Conservation (phyloP, 495 filamentous ascomycete species). For the Talaromyces borbonicus region DNA sequence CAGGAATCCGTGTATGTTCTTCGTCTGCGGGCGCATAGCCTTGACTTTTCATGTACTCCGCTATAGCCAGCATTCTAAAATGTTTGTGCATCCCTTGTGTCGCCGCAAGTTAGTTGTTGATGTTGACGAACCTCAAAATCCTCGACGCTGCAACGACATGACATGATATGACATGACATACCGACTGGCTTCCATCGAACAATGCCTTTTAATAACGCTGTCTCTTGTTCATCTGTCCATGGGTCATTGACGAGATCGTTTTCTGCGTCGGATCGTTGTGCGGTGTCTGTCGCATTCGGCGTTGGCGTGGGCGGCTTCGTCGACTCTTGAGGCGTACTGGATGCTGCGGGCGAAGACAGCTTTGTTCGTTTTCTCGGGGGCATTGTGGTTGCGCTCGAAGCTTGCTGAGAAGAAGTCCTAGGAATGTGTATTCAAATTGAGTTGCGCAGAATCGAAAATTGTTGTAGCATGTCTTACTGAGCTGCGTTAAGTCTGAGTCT, state of each 20-base stretch:
- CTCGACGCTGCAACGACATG: too few species aligned
- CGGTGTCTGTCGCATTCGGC: conserved; percentile 21
- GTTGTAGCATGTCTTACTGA: conserved; percentile 1
- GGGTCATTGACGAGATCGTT: conserved; percentile 51
- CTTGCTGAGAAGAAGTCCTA: too few species aligned
- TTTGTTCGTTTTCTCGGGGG: conserved; percentile 60
- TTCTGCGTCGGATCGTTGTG: conserved; percentile 23
- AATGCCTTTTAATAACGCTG: conserved; percentile 77
- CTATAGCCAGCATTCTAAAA: conserved; percentile 88
- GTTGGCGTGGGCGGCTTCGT: conserved; percentile 26
- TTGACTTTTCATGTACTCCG: conserved; percentile 75
- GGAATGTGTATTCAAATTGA: too few species aligned
- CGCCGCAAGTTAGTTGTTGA: background rate
- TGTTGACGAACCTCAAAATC: background rate
- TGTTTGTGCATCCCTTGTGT: conserved; percentile 95
- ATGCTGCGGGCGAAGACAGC: conserved; percentile 19
- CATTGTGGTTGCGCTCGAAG: conserved; percentile 39
- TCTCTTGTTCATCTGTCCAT: conserved; percentile 95
- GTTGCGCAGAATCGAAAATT: too few species aligned
- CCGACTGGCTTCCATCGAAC: conserved; percentile 93
- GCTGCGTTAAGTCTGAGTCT: conserved; percentile 10
- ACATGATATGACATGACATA: conserved; percentile 26
- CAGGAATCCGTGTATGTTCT: conserved; percentile 75
- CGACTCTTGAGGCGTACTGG: conserved; percentile 28
- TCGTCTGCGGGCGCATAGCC: conserved; percentile 59